A percentile compares a stretch with the other conserved stretches of the same genome.
phyloP scores from a whole-genome alignment of 1,139 yeast genomes.

The Suhomyces bolitotheri region DNA sequence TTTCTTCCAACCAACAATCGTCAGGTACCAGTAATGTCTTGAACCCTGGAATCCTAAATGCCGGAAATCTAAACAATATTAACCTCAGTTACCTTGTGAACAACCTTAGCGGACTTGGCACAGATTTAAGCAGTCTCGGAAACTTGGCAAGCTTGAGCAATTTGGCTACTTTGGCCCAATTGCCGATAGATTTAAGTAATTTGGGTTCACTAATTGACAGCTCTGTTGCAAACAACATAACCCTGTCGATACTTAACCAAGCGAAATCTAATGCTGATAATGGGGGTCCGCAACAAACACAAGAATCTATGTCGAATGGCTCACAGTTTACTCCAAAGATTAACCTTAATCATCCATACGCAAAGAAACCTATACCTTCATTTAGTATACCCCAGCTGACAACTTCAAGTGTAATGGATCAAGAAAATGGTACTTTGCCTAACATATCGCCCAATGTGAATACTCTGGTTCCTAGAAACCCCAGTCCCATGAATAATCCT shows the following conservation, averaged over 20 bases:
- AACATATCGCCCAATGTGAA: constrained; percentile 32
- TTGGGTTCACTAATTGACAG: constrained; percentile 33
- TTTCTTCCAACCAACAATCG: constrained; percentile 1
- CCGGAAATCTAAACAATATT: constrained; percentile 48
- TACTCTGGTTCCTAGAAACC: constrained; percentile 15
- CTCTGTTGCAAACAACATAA: constrained; percentile 9
- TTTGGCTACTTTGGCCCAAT: constrained; percentile 46
- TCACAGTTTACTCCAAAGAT: not conserved
- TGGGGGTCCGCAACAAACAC: not conserved
- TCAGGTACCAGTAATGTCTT: constrained; percentile 1
- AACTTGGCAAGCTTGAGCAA: constrained; percentile 43
- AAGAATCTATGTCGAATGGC: not conserved
- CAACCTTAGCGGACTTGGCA: constrained; percentile 38
- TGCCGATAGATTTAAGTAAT: constrained; percentile 44
- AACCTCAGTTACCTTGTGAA: constrained; percentile 48
- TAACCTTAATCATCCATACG: constrained; percentile 6
- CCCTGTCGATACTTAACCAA: constrained; percentile 4
- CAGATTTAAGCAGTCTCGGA: constrained; percentile 39
- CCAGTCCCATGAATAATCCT: constrained; percentile 16
- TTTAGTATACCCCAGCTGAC: not conserved
- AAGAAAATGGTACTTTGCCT: constrained; percentile 17
- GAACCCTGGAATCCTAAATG: constrained; percentile 29
- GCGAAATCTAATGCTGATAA: not conserved
- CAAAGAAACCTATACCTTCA: constrained; percentile 4
- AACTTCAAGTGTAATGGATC: not conserved